A percentile compares a stretch with the other conserved stretches of the same genome.
Conservation (phyloP, 768 basidiomycete genomes). For the Termitomyces sp. region DNA sequence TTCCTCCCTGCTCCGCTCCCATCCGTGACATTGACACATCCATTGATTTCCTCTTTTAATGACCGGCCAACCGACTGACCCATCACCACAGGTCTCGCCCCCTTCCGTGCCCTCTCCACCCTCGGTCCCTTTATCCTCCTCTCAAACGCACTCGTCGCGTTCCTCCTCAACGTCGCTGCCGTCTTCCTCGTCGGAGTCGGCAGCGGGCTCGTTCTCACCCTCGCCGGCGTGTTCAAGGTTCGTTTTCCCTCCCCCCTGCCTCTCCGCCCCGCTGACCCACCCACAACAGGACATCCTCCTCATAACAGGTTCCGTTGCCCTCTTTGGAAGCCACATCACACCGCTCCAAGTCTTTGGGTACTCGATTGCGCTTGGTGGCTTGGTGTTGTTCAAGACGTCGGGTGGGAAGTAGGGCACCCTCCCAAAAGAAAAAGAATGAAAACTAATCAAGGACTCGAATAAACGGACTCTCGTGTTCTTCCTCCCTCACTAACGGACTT, state of each 20-base stretch:
- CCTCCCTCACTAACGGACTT: no score
- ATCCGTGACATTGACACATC: background rate
- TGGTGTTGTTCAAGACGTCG: constrained; percentile 81
- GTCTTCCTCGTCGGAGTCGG: constrained; percentile 91
- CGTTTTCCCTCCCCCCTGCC: constrained; percentile 9
- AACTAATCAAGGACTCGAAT: no score
- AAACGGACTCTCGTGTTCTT: no score
- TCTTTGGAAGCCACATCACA: constrained; percentile 80
- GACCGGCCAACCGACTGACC: background rate
- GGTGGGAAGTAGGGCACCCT: constrained; percentile 58
- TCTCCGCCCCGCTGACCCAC: background rate
- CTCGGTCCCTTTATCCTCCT: constrained; percentile 71
- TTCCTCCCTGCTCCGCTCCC: background rate
- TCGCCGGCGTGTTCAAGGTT: constrained; percentile 93
- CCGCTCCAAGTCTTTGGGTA: constrained; percentile 89
- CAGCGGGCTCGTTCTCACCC: constrained; percentile 83
- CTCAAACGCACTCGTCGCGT: constrained; percentile 83
- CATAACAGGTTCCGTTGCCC: constrained; percentile 83
- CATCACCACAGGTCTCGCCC: constrained; percentile 42
- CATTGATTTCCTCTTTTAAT: no score
- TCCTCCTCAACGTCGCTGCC: constrained; percentile 87
- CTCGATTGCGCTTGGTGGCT: constrained; percentile 79
- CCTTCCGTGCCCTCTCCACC: constrained; percentile 68
- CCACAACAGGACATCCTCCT: constrained; percentile 80
- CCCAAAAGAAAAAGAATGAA: no score